Evolutionary conservation across 2,329 filamentous ascomycete genomes (phyloP).

Genomic region (Arthroderma sp.): DNA sequence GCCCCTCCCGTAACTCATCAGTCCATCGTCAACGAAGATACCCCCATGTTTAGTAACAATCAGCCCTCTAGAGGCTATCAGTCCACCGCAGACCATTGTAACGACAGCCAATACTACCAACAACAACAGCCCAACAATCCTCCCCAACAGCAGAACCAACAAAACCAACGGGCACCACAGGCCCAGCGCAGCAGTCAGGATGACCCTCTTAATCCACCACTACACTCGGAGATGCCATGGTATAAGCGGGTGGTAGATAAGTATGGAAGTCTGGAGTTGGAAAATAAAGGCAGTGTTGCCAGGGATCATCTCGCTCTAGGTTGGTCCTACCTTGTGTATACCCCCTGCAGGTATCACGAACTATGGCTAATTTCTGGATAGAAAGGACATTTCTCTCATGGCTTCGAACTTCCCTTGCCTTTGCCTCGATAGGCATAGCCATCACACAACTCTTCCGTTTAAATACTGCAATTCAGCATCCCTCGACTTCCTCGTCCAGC

Average conservation of each 20-base stretch:
- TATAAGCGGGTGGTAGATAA: conserved; percentile 41
- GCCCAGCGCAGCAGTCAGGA: background rate
- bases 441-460: conserved; percentile 54
- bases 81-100: background rate
- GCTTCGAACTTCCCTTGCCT: conserved; percentile 52
- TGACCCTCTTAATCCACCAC: background rate
- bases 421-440: conserved; percentile 53
- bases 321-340: conserved; percentile 20
- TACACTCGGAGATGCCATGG: conserved; percentile 19
- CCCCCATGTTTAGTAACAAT: conserved; percentile 17
- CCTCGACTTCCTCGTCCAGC: conserved; percentile 10
- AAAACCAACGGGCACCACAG: background rate
- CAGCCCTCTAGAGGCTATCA: background rate
- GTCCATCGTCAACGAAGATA: conserved; percentile 16
- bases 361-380: conserved; percentile 15
- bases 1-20: background rate
- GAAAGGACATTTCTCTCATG: conserved; percentile 57
- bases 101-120: background rate
- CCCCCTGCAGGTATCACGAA: background rate
- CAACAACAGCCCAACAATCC: background rate
- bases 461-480: conserved; percentile 36
- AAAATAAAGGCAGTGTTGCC: conserved; percentile 54
- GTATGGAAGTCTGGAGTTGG: conserved; percentile 49
- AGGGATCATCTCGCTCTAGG: conserved; percentile 52
- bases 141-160: background rate